phyloP scores from a whole-genome alignment of 2,329 filamentous ascomycete species.

The Trichoderma koningii region DNA sequence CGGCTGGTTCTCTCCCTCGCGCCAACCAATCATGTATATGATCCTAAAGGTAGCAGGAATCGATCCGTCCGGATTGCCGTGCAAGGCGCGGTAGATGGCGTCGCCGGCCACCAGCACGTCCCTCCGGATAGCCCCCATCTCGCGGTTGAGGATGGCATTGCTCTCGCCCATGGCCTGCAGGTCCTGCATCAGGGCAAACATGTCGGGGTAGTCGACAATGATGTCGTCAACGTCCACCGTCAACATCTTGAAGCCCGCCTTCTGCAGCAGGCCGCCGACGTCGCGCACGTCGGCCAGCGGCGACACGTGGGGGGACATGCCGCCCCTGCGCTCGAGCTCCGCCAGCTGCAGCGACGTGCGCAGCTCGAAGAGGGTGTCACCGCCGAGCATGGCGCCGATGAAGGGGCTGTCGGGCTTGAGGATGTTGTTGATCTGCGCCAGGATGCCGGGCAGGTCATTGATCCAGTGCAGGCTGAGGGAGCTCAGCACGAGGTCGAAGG shows the following conservation, averaged over 20 bases:
- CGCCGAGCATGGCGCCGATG: conserved; percentile 93
- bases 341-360: conserved; percentile 91
- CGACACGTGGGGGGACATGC: conserved; percentile 86
- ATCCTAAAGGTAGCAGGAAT: conserved; percentile 91
- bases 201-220: conserved; percentile 88
- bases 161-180: conserved; percentile 95
- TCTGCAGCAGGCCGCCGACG: conserved; percentile 81
- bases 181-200: conserved; percentile 88
- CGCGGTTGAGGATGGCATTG: conserved; percentile 83
- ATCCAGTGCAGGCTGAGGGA: conserved; percentile 94
- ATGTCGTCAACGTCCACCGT: conserved; percentile 98
- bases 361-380: conserved; percentile 90
- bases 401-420: conserved; percentile 91
- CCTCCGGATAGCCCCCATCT: conserved; percentile 73
- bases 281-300: conserved; percentile 91
- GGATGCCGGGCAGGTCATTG: conserved; percentile 86
- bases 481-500: conserved; percentile 88
- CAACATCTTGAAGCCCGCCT: conserved; percentile 90
- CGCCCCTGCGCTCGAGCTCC: conserved; percentile 86
- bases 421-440: conserved; percentile 81
- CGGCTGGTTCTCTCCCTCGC: conserved; percentile 75
- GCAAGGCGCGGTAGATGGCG: conserved; percentile 82
- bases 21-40: conserved; percentile 99
- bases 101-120: conserved; percentile 88
- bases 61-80: conserved; percentile 75